Conservation (phyloP, 164 flowering plant species). For the Chimonanthus salicifolius region DNA sequence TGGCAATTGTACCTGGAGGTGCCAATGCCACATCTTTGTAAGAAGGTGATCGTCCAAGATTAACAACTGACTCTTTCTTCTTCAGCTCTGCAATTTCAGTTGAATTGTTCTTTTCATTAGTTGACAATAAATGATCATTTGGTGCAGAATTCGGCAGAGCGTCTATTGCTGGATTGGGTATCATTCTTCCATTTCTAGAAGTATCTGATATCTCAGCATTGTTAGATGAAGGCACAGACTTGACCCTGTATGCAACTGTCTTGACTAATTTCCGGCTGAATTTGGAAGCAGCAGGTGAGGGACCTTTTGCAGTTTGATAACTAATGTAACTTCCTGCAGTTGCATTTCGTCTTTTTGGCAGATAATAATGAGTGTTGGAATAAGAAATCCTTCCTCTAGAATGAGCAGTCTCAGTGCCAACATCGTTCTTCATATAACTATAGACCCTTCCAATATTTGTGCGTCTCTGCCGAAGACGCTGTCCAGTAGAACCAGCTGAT, state of each 20-base stretch:
- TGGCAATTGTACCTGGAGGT: conserved; percentile 78
- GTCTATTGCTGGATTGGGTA: conserved; percentile 26
- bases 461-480: conserved; percentile 59
- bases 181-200: conserved; percentile 24
- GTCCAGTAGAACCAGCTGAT: conserved; percentile 62
- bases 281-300: conserved; percentile 45
- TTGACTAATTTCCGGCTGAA: conserved; percentile 70
- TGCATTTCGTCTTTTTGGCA: conserved; percentile 51
- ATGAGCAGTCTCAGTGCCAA: conserved; percentile 35
- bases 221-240: conserved; percentile 56
- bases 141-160: conserved; percentile 23
- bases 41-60: conserved; percentile 89
- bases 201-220: conserved; percentile 28
- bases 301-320: conserved; percentile 40
- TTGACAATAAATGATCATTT: not conserved
- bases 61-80: conserved; percentile 40
- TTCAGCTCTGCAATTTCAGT: conserved; percentile 23
- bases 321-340: conserved; percentile 57
- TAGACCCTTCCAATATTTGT: conserved; percentile 54
- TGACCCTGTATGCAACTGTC: conserved; percentile 81
- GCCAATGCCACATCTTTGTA: conserved; percentile 98
- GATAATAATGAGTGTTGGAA: conserved; percentile 52
- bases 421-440: conserved; percentile 61
- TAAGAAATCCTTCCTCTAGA: conserved; percentile 35
- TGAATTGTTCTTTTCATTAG: conserved; percentile 8